A percentile compares a stretch with the other conserved stretches of the same genome.
Evolutionary conservation across 2,329 filamentous ascomycete species (phyloP).

Genomic region (Kalmusia sp.): DNA sequence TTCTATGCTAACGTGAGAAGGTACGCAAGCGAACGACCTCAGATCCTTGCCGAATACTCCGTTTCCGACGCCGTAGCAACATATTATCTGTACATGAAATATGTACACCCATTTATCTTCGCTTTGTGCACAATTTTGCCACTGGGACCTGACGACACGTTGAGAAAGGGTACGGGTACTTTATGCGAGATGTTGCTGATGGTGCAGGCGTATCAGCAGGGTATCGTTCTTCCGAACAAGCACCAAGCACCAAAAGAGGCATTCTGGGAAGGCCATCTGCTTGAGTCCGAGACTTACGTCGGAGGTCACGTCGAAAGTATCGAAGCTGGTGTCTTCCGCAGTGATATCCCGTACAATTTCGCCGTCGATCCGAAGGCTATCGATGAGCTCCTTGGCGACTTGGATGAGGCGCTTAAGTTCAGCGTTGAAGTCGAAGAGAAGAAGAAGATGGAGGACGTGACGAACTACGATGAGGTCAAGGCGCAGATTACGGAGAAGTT

Average conservation of each 20-base stretch:
- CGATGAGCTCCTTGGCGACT: constrained; percentile 83
- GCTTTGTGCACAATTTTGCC: constrained; percentile 97
- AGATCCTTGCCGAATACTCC: constrained; percentile 95
- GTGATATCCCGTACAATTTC: constrained; percentile 95
- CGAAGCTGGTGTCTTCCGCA: constrained; percentile 94
- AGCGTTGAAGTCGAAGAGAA: constrained; percentile 65
- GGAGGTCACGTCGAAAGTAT: constrained; percentile 99
- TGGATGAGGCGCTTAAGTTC: constrained; percentile 89
- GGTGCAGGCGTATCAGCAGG: constrained; percentile 94
- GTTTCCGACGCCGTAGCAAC: constrained; percentile 98
- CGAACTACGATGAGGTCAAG: constrained; percentile 69
- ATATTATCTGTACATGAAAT: constrained; percentile 99
- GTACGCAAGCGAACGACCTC: constrained; percentile 85
- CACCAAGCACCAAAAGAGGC: constrained; percentile 88
- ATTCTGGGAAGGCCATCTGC: constrained; percentile 94
- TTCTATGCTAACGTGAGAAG: constrained; percentile 38
- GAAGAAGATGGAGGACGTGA: constrained; percentile 58
- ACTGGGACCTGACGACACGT: constrained; percentile 86
- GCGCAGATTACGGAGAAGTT: constrained; percentile 78
- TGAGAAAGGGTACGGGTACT: constrained; percentile 95
- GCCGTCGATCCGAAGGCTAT: constrained; percentile 86
- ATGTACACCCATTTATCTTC: constrained; percentile 99
- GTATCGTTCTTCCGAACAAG: constrained; percentile 95
- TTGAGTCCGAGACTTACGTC: constrained; percentile 97
- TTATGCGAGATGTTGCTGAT: constrained; percentile 99